Conservation (phyloP, 495 filamentous ascomycete species). For the Staphylotrichum tortipilum region DNA sequence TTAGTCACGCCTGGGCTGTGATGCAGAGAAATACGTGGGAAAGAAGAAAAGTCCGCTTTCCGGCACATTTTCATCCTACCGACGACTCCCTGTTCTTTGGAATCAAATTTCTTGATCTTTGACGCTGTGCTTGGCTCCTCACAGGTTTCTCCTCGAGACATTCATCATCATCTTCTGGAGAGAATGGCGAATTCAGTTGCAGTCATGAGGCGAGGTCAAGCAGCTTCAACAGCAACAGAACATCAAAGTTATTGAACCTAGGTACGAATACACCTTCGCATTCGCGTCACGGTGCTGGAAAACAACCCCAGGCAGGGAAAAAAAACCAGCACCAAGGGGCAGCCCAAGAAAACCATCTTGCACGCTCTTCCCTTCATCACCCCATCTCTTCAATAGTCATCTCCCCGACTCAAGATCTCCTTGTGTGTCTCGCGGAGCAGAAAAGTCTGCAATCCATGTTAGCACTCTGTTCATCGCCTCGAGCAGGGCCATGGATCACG, state of each 20-base stretch:
- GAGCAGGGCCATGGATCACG: background rate
- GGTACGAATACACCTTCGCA: background rate
- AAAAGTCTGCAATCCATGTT: slow-evolving; percentile 55
- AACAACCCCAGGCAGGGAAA: background rate
- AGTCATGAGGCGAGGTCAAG: too few species aligned
- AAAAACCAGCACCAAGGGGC: slow-evolving; percentile 8
- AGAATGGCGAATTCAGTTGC: too few species aligned
- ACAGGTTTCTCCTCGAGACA: too few species aligned
- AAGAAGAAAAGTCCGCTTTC: too few species aligned
- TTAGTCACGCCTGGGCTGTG: too few species aligned
- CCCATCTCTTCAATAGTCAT: slow-evolving; percentile 58
- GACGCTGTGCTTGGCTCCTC: too few species aligned
- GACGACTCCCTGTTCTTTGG: too few species aligned
- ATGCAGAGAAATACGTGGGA: too few species aligned
- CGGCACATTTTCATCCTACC: too few species aligned
- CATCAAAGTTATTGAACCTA: background rate
- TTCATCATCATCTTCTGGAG: too few species aligned
- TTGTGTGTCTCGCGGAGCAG: slow-evolving; percentile 77
- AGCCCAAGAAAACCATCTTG: background rate
- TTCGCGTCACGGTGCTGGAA: slow-evolving; percentile 6
- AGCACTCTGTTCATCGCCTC: slow-evolving; percentile 7
- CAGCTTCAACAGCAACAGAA: background rate
- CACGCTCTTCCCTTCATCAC: background rate
- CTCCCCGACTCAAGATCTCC: slow-evolving; percentile 84
- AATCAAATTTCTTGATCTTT: too few species aligned